Evolutionary conservation across 2,329 filamentous ascomycete species (phyloP).

Genomic region (Dothideomycetes sp.): DNA sequence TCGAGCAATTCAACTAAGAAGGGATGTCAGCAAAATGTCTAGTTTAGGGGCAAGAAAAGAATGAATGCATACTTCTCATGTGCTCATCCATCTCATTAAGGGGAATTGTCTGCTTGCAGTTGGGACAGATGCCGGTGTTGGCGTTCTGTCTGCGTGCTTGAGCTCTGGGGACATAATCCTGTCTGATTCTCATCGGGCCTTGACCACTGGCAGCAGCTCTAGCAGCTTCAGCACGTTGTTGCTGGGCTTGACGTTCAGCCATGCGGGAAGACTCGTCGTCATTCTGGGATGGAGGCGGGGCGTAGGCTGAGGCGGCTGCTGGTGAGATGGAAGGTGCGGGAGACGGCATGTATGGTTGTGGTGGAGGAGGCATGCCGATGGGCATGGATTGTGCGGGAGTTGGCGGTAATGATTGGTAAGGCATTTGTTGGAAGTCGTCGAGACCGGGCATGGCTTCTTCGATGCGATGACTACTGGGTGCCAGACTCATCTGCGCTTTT

Average conservation of each 20-base stretch:
- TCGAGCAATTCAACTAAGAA: constrained; percentile 69
- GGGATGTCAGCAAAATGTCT: constrained; percentile 15
- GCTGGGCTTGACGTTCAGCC: constrained; percentile 23
- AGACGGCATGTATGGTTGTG: constrained; percentile 15
- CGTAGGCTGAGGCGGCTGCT: constrained; percentile 8
- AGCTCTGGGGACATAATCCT: constrained; percentile 82
- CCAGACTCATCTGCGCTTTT: constrained; percentile 81
- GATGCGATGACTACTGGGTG: constrained; percentile 64
- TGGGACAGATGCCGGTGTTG: constrained; percentile 72
- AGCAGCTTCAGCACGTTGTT: constrained; percentile 62
- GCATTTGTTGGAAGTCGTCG: constrained; percentile 20
- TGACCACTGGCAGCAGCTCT: constrained; percentile 55
- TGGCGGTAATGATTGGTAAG: constrained; percentile 16
- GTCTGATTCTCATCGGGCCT: constrained; percentile 76
- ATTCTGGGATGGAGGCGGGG: constrained; percentile 17
- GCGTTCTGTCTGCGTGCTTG: constrained; percentile 56
- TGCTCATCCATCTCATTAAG: constrained; percentile 82
- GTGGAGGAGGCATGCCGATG: constrained; percentile 12
- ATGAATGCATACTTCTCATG: constrained; percentile 60
- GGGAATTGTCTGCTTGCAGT: constrained; percentile 84
- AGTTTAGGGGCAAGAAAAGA: constrained; percentile 16
- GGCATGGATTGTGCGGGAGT: constrained; percentile 14
- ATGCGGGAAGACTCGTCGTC: constrained; percentile 25
- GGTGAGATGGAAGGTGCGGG: constrained; percentile 9
- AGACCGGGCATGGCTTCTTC: constrained; percentile 58